These are phyloP conservation scores for Glaciozyma martinii DNA, from an alignment of 768 basidiomycete species.

Conservation along the genomic window DNA sequence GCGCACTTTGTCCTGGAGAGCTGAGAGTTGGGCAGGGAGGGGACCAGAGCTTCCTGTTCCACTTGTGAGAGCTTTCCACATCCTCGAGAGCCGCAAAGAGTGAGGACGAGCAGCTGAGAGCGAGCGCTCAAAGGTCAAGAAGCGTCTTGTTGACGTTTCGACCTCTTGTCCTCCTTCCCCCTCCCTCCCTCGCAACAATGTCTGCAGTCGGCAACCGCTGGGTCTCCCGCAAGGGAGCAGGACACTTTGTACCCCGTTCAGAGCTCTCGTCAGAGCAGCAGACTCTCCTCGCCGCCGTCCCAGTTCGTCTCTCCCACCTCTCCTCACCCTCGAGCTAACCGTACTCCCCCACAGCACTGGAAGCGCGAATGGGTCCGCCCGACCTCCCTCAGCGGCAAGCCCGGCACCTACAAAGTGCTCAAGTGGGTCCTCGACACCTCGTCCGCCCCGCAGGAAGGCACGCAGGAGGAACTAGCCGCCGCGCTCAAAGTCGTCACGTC, in stretches of 20 bases:
- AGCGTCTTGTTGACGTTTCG: not conserved
- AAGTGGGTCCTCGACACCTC: slow-evolving; percentile 28
- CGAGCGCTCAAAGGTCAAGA: not conserved
- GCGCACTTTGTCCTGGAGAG: not conserved
- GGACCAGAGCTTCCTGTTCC: too few species aligned
- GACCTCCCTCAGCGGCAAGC: slow-evolving; percentile 7
- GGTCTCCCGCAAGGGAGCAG: slow-evolving; percentile 1
- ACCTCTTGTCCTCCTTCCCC: not conserved
- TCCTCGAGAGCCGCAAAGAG: not conserved
- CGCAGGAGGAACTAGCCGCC: slow-evolving; percentile 25
- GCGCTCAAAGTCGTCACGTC: slow-evolving; percentile 16
- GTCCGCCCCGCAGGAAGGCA: slow-evolving; percentile 11
- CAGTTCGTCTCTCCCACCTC: not conserved
- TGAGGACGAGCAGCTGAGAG: not conserved
- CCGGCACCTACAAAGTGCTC: slow-evolving; percentile 10
- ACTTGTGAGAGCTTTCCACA: not conserved
- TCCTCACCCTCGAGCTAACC: not conserved
- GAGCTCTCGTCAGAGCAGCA: slow-evolving; percentile 24
- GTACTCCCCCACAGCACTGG: slow-evolving; percentile 3
- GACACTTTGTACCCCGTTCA: not conserved
- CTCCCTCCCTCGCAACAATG: not conserved
- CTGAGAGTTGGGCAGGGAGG: not conserved
- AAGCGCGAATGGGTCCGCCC: slow-evolving; percentile 31
- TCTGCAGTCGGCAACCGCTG: not conserved
- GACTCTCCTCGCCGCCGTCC: slow-evolving; percentile 18